phyloP scores from a whole-genome alignment of 768 basidiomycete genomes.

The Boletus huronensis region DNA sequence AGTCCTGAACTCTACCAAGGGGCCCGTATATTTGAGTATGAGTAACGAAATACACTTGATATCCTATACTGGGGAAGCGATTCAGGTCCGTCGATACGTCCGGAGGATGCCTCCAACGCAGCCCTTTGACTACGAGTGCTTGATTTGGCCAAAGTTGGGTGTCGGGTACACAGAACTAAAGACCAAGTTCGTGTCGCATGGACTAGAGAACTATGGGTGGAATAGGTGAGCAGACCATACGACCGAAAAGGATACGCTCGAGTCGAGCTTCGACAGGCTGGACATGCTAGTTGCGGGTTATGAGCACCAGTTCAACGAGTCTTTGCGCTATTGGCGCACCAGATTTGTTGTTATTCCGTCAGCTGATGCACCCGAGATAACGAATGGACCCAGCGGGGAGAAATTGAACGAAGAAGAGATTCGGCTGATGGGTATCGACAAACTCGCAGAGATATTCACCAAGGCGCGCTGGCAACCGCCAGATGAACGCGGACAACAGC shows the following conservation, averaged over 20 bases:
- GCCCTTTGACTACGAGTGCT: slow-evolving; percentile 75
- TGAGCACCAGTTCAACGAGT: slow-evolving; percentile 75
- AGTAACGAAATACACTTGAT: slow-evolving; percentile 94
- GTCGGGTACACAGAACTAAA: slow-evolving; percentile 80
- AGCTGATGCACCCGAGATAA: slow-evolving; percentile 57
- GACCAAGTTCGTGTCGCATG: slow-evolving; percentile 73
- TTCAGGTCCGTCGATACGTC: slow-evolving; percentile 85
- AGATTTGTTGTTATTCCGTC: slow-evolving; percentile 92
- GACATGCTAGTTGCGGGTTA: slow-evolving; percentile 86
- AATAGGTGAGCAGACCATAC: slow-evolving; percentile 54
- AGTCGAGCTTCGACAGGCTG: slow-evolving; percentile 43
- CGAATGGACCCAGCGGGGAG: slow-evolving; percentile 63
- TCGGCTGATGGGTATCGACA: slow-evolving; percentile 85
- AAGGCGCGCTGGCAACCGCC: slow-evolving; percentile 76
- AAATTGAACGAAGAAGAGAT: slow-evolving; percentile 82
- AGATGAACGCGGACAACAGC: slow-evolving; percentile 36
- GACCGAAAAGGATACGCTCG: neutral
- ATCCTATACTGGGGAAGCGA: slow-evolving; percentile 85
- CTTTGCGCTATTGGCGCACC: slow-evolving; percentile 90
- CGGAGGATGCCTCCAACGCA: slow-evolving; percentile 63
- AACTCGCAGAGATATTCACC: slow-evolving; percentile 84
- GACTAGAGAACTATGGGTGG: slow-evolving; percentile 82
- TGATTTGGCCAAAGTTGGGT: slow-evolving; percentile 92
- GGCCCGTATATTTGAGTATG: slow-evolving; percentile 89
- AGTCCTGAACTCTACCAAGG: slow-evolving; percentile 52